These are phyloP conservation scores for Melampsora occidentalis DNA, from an alignment of 1,284 basidiomycete genomes.

Conservation along the genomic window DNA sequence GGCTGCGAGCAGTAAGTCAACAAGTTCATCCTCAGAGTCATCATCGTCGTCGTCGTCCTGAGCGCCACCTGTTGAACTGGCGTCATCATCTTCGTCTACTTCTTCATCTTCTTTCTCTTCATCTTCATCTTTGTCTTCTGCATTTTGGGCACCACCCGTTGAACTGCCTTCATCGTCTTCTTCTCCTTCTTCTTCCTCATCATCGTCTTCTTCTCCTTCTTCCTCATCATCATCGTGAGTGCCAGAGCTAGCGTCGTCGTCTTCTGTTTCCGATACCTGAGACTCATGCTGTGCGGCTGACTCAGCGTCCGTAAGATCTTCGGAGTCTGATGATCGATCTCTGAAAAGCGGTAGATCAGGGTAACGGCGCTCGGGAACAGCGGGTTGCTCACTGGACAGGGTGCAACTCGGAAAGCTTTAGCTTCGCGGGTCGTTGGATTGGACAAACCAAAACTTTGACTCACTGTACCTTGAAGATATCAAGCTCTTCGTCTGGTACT, in stretches of 20 bases:
- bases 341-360: background rate
- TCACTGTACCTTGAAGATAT: background rate
- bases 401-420: background rate
- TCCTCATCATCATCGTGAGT: background rate
- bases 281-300: background rate
- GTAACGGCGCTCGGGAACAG: background rate
- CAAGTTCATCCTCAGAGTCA: constrained; percentile 2
- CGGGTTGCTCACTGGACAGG: background rate
- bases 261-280: background rate
- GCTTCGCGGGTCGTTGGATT: background rate
- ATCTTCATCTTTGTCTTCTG: no score
- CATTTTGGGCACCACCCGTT: background rate
- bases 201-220: background rate
- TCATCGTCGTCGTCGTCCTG: background rate
- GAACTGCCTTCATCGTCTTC: background rate
- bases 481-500: constrained; percentile 32
- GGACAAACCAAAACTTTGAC: background rate
- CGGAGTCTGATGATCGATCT: background rate
- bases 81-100: background rate
- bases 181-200: background rate
- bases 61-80: background rate
- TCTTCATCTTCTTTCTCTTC: background rate
- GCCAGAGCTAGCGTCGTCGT: background rate
- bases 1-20: background rate
- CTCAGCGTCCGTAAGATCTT: background rate